phyloP scores from a whole-genome alignment of 2,329 filamentous ascomycete species.

The Aspergillus clavatus region DNA sequence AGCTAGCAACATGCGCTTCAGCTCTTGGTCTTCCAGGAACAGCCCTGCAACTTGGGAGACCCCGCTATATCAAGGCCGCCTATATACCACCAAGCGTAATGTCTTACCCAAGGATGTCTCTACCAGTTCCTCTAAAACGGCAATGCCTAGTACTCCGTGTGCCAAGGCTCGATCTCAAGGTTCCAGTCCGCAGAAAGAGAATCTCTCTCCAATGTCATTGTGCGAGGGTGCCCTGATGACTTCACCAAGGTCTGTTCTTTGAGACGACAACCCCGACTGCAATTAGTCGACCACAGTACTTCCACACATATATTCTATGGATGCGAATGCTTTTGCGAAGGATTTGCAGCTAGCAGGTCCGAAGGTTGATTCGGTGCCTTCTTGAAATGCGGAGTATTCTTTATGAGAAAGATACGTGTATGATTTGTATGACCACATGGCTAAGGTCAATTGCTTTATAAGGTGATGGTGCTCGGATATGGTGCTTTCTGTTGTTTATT shows the following conservation, averaged over 20 bases:
- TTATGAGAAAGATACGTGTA: too few relatives aligned
- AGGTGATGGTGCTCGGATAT: constrained; percentile 1
- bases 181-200: constrained; percentile 40
- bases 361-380: too few relatives aligned
- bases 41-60: constrained; percentile 37
- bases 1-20: constrained; percentile 29
- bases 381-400: too few relatives aligned
- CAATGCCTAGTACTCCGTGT: constrained; percentile 27
- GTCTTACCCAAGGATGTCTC: constrained; percentile 31
- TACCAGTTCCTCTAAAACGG: constrained; percentile 33
- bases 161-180: constrained; percentile 31
- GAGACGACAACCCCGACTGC: constrained; percentile 3
- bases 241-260: constrained; percentile 32
- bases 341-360: too few relatives aligned
- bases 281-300: constrained; percentile 4
- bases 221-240: constrained; percentile 36
- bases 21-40: constrained; percentile 36
- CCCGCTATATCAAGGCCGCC: constrained; percentile 30
- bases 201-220: constrained; percentile 35
- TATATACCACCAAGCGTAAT: constrained; percentile 21
- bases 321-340: neutral
- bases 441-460: too few relatives aligned
- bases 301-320: neutral
- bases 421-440: too few relatives aligned
- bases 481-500: neutral